Conservation (phyloP, 2,329 filamentous ascomycete species). For the Chaetomiaceae sp. region DNA sequence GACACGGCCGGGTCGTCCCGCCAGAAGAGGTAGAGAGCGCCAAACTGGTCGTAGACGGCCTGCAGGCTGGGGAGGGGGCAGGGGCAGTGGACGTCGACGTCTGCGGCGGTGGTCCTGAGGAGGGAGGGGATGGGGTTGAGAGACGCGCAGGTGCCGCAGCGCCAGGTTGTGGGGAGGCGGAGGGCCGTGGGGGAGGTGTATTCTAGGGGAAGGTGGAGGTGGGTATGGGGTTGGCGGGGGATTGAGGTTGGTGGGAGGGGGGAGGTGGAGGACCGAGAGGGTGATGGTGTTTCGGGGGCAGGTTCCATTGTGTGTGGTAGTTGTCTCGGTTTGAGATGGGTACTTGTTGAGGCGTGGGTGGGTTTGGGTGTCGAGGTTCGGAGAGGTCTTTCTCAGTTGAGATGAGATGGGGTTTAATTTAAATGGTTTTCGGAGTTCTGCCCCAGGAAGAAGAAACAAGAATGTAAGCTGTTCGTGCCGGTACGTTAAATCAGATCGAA, state of each 20-base stretch:
- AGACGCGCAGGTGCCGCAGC: constrained; percentile 25
- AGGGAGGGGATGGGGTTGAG: constrained; percentile 19
- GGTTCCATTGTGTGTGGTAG: no score
- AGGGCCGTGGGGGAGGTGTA: constrained; percentile 7
- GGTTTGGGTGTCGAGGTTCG: no score
- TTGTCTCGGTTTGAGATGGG: no score
- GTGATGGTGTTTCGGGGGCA: neutral
- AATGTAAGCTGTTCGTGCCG: no score
- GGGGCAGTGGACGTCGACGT: neutral
- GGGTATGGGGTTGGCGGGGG: neutral
- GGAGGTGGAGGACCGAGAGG: no score
- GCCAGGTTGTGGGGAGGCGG: constrained; percentile 25
- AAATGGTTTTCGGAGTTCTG: no score
- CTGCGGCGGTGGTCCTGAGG: neutral
- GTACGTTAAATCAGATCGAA: no score
- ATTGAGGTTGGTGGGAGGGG: neutral
- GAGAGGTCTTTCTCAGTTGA: no score
- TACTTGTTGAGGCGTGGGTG: no score
- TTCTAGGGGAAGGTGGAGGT: neutral
- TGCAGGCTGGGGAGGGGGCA: constrained; percentile 24
- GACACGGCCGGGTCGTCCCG: constrained; percentile 24
- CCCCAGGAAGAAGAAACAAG: no score
- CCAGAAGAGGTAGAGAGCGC: constrained; percentile 27
- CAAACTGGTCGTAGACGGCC: constrained; percentile 29
- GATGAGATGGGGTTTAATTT: no score